A percentile compares a stretch with the other conserved stretches of the same genome.
These are phyloP conservation scores for Biscutella auriculata DNA, from an alignment of 441 rosid genomes.

Conservation along the genomic window DNA sequence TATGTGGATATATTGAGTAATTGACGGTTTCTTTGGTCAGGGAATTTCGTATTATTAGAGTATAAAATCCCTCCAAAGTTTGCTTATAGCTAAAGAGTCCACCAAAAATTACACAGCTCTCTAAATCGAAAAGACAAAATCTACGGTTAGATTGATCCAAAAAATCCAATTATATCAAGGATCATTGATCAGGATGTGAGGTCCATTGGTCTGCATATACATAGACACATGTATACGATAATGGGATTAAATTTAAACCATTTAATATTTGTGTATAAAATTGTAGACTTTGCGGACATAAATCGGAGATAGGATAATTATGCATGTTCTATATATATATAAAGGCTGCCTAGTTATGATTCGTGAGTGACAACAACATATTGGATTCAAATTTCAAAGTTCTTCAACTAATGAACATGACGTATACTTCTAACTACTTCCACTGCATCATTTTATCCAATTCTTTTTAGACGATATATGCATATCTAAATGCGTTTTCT, in stretches of 20 bases:
- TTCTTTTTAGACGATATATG: background rate
- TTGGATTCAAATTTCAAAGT: constrained; percentile 14
- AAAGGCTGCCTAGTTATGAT: background rate
- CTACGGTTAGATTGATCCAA: too few species aligned
- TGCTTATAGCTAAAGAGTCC: too few species aligned
- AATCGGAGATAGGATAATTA: background rate
- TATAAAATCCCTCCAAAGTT: background rate
- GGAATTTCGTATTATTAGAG: background rate
- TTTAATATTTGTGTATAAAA: background rate
- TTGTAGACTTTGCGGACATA: background rate
- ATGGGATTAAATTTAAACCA: background rate
- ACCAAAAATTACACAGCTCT: too few species aligned
- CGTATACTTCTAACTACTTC: background rate
- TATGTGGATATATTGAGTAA: background rate
- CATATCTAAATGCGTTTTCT: too few species aligned
- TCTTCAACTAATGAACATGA: constrained; percentile 8
- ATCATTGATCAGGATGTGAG: constrained; percentile 9
- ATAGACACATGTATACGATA: background rate
- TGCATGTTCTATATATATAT: constrained; percentile 1
- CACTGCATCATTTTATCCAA: background rate
- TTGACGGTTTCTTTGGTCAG: background rate
- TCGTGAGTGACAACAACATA: constrained; percentile 14
- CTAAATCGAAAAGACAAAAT: too few species aligned
- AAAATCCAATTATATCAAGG: too few species aligned
- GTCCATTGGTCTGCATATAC: constrained; percentile 7